Evolutionary conservation across 805 yeast genomes (phyloP), one percentile per base, ranked within the genome.

Genomic region (Candida yuanshanica): DNA sequence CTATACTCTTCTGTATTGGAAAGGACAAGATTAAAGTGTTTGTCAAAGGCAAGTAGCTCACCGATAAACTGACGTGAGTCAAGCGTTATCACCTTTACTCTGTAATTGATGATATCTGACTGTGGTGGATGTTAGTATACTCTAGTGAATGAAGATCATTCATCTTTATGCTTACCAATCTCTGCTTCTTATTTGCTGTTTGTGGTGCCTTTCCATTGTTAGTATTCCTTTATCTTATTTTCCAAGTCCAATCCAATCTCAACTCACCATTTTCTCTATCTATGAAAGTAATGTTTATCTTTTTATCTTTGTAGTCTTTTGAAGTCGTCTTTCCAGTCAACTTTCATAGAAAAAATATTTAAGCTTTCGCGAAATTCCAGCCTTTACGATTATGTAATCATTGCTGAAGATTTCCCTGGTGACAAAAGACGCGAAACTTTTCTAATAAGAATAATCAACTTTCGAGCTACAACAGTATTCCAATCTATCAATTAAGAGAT

Each of bases 1-100:
- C 97, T 71, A 53, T 79, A 79, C 58, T 91, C 99, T 53, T 86
- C 89, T 33, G 93, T 77, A 48, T 90, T 93, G 11, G 84, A 74
- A 24, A 91, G 65, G 12, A 93, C 95, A 14, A 91, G 58, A 60
- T 91, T 91, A 82, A 90, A 81, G 58, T 83, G 84, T 56, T 82
- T 82, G 61, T 93, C 99, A 60, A 87, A 91, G 7, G 98, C 89
- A 47, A 90, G 63, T 39, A 91, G 70, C 47, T 79, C 81, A 2
- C 99, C 99, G 7, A 80, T 70, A 49, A 85, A 77, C 34, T 78
- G 81, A 33, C 95, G 72, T 5, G 83, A 81, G 63, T 91, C 97
- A n/a, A 77, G 60, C 1, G 91, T 77, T 22, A 81, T 70, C 20
- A 88, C 84, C 41, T 82, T 75, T 40, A 93, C 76, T 43, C 86